Conservation (phyloP, 2,329 filamentous ascomycete species). For the Didymella sp. region DNA sequence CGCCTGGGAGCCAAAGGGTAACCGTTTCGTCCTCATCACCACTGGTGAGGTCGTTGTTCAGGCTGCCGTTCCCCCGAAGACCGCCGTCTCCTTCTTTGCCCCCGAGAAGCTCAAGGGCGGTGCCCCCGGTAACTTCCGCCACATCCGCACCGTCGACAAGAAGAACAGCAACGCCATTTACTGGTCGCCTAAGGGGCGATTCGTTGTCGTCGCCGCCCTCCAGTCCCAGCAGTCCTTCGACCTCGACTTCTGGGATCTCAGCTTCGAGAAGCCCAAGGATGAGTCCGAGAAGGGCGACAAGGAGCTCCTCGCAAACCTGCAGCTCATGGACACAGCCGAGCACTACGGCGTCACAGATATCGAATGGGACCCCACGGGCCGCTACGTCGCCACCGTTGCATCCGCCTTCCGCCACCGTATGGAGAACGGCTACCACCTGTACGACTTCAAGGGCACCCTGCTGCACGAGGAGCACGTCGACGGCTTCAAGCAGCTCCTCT, state of each 20-base stretch:
- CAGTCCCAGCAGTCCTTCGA: constrained; percentile 93
- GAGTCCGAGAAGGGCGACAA: constrained; percentile 94
- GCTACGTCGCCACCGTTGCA: constrained; percentile 92
- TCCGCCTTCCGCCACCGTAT: constrained; percentile 96
- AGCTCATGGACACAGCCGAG: constrained; percentile 90
- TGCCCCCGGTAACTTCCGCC: constrained; percentile 90
- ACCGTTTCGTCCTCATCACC: constrained; percentile 96
- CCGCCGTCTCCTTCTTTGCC: constrained; percentile 92
- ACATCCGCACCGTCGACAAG: constrained; percentile 93
- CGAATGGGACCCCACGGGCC: constrained; percentile 96
- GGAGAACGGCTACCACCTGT: constrained; percentile 99
- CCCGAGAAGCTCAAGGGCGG: constrained; percentile 90
- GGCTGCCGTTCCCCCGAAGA: constrained; percentile 89
- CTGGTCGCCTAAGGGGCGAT: constrained; percentile 95
- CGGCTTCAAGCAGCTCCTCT: constrained; percentile 97
- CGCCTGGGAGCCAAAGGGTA: constrained; percentile 97
- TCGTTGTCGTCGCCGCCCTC: constrained; percentile 92
- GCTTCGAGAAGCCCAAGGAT: constrained; percentile 78
- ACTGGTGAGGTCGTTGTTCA: constrained; percentile 81
- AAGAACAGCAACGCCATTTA: constrained; percentile 99
- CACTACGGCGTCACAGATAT: constrained; percentile 98
- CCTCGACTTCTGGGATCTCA: constrained; percentile 96
- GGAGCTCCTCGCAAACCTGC: constrained; percentile 91
- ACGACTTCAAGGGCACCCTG: constrained; percentile 91
- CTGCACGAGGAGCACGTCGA: constrained; percentile 91